These are phyloP conservation scores for Fusarium euwallaceae DNA, from an alignment of 2,329 filamentous ascomycete species.

Conservation along the genomic window DNA sequence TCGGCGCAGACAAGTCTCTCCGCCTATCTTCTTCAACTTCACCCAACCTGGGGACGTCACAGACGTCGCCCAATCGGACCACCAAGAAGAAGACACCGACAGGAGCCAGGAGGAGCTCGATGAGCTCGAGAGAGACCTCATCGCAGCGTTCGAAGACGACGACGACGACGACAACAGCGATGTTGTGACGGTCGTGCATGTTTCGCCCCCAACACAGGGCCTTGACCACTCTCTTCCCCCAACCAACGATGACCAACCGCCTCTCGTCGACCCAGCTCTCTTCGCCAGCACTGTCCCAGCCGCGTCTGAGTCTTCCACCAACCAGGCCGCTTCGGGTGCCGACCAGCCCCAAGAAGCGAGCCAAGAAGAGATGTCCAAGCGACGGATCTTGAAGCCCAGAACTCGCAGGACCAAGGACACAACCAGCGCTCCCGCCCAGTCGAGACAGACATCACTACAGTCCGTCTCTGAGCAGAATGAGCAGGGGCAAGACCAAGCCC, in stretches of 20 bases:
- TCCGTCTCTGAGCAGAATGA: neutral
- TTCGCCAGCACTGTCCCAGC: neutral
- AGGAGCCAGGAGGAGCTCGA: neutral
- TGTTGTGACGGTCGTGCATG: neutral
- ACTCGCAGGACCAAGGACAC: neutral
- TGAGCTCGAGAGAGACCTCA: neutral
- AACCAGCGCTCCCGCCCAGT: neutral
- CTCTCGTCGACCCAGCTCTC: neutral
- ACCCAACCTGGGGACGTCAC: neutral
- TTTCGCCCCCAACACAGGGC: neutral
- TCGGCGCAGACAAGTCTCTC: neutral
- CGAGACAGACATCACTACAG: neutral
- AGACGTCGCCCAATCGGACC: neutral
- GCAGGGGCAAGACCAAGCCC: neutral
- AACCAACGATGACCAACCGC: neutral
- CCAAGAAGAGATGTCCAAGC: constrained; percentile 10
- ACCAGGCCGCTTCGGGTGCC: neutral
- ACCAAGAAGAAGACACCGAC: neutral
- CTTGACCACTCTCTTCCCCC: neutral
- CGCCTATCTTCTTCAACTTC: neutral
- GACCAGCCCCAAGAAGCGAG: constrained; percentile 12
- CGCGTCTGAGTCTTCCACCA: neutral
- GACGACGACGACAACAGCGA: neutral
- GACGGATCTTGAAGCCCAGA: constrained; percentile 16
- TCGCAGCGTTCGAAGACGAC: neutral